These are phyloP conservation scores for Aurinia saxatilis DNA, from an alignment of 345 rosid species.

Conservation along the genomic window DNA sequence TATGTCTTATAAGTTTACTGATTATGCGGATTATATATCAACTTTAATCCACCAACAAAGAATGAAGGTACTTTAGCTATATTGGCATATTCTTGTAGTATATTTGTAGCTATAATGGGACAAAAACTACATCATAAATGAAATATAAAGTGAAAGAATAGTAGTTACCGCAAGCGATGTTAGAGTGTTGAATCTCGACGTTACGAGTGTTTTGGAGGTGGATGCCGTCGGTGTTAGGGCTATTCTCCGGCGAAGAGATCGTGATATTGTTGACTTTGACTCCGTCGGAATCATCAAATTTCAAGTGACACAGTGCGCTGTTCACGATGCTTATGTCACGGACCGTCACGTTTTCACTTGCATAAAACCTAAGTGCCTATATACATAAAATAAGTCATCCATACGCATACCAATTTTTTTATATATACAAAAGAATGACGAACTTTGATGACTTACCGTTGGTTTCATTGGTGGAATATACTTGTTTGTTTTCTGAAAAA, in stretches of 20 bases:
- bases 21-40: background rate
- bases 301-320: conserved; percentile 82
- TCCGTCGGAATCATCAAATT: conserved; percentile 66
- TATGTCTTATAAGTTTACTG: too few relatives aligned
- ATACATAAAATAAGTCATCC: background rate
- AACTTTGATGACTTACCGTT: conserved; percentile 41
- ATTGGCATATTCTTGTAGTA: too few relatives aligned
- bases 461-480: conserved; percentile 64
- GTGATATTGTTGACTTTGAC: conserved; percentile 54
- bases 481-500: conserved; percentile 45
- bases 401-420: background rate
- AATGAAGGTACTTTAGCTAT: too few relatives aligned
- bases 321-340: conserved; percentile 60
- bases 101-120: background rate
- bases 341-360: conserved; percentile 61
- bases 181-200: conserved; percentile 67
- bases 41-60: background rate
- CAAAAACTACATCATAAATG: background rate
- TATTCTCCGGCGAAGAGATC: conserved; percentile 58
- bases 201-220: conserved; percentile 77
- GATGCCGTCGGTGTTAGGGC: conserved; percentile 90
- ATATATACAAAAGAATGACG: background rate
- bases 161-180: conserved; percentile 60
- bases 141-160: conserved; percentile 13
- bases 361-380: conserved; percentile 74